Conservation (phyloP, 805 yeast species). For the Cyberlindnera petersonii region DNA sequence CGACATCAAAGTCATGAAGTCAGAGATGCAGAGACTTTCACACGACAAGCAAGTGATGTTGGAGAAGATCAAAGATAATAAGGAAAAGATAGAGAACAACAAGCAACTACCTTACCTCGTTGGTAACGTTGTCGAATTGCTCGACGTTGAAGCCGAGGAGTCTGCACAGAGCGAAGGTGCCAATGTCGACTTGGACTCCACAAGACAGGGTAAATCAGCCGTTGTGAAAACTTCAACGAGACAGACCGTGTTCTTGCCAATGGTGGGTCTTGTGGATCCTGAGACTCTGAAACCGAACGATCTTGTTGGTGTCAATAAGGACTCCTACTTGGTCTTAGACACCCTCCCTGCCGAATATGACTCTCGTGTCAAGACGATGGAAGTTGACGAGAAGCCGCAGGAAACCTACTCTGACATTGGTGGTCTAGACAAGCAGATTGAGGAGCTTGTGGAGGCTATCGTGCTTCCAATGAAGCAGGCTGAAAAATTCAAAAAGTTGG, state of each 20-base stretch:
- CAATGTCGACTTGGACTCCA: slow-evolving; percentile 86
- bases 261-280: slow-evolving; percentile 93
- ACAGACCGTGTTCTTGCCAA: slow-evolving; percentile 93
- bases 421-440: slow-evolving; percentile 96
- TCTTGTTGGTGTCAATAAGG: slow-evolving; percentile 95
- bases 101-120: slow-evolving; percentile 94
- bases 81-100: slow-evolving; percentile 92
- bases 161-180: slow-evolving; percentile 88
- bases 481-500: slow-evolving; percentile 88
- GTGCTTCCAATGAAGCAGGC: slow-evolving; percentile 98
- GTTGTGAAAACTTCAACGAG: slow-evolving; percentile 96
- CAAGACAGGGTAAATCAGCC: slow-evolving; percentile 94
- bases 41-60: slow-evolving; percentile 93
- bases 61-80: slow-evolving; percentile 92
- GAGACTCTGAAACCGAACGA: slow-evolving; percentile 94
- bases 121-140: slow-evolving; percentile 91
- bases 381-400: slow-evolving; percentile 97
- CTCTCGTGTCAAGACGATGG: slow-evolving; percentile 98
- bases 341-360: slow-evolving; percentile 97
- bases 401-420: slow-evolving; percentile 98
- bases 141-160: slow-evolving; percentile 81
- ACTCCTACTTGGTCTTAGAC: slow-evolving; percentile 87
- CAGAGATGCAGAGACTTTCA: slow-evolving; percentile 83
- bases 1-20: slow-evolving; percentile 90
- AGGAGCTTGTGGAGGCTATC: slow-evolving; percentile 96